phyloP scores from a whole-genome alignment of 1,284 basidiomycete species.

The Peniophora sp. region DNA sequence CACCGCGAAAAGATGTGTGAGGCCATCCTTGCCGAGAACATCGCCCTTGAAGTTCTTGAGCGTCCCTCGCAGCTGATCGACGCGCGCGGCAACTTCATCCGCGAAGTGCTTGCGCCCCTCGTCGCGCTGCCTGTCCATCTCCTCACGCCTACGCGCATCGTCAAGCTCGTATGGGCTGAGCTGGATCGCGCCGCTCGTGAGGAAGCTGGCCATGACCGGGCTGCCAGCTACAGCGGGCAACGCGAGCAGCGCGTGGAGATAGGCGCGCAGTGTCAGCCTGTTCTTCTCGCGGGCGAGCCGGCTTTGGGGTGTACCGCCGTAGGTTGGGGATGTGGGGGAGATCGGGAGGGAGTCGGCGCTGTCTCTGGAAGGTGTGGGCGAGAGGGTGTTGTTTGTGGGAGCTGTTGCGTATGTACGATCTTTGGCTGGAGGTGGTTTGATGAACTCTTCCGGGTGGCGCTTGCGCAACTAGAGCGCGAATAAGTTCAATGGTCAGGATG shows the following conservation, averaged over 20 bases:
- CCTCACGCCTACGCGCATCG: slow-evolving; percentile 76
- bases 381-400: slow-evolving; percentile 20
- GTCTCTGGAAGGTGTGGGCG: slow-evolving; percentile 10
- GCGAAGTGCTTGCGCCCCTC: slow-evolving; percentile 84
- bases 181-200: slow-evolving; percentile 71
- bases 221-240: slow-evolving; percentile 75
- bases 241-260: slow-evolving; percentile 77
- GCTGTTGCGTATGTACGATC: slow-evolving; percentile 66
- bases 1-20: slow-evolving; percentile 80
- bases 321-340: slow-evolving; percentile 8
- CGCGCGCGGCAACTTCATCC: slow-evolving; percentile 78
- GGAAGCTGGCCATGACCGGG: slow-evolving; percentile 80
- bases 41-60: slow-evolving; percentile 89
- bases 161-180: slow-evolving; percentile 71
- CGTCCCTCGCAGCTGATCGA: slow-evolving; percentile 81
- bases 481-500: slow-evolving; percentile 1
- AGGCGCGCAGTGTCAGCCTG: slow-evolving; percentile 87
- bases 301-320: slow-evolving; percentile 6
- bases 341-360: slow-evolving; percentile 7
- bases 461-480: slow-evolving; percentile 58
- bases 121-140: slow-evolving; percentile 85
- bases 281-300: slow-evolving; percentile 90
- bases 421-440: slow-evolving; percentile 80
- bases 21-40: slow-evolving; percentile 84
- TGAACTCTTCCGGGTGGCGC: slow-evolving; percentile 70